Conservation (phyloP, 208 protist genomes). For the Tritrichomonas foetus region DNA sequence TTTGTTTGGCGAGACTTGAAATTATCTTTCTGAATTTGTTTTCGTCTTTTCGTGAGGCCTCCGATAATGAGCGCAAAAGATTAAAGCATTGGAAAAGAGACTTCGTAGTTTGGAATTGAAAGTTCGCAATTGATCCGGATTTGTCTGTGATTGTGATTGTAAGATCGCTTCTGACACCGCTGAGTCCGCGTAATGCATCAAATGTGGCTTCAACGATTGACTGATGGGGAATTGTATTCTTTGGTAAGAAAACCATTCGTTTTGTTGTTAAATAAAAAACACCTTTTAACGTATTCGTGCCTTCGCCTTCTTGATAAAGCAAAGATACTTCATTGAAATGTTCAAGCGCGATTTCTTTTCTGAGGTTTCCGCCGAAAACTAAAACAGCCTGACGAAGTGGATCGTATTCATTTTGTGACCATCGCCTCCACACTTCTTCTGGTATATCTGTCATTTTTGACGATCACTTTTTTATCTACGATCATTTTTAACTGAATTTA, state of each 20-base stretch:
- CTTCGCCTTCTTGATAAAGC: not conserved
- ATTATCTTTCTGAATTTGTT: not conserved
- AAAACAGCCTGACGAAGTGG: not conserved
- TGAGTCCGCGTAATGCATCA: not conserved
- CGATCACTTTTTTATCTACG: not conserved
- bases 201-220: not conserved
- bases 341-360: not conserved
- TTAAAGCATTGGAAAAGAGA: conserved; percentile 26
- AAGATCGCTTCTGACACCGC: not conserved
- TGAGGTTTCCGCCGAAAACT: not conserved
- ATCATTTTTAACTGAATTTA: too few species aligned
- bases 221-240: conserved; percentile 7
- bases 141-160: not conserved
- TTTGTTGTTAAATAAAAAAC: conserved; percentile 27
- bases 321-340: not conserved
- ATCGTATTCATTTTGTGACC: not conserved
- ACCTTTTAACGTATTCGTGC: not conserved
- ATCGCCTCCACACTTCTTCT: not conserved
- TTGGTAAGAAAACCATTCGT: not conserved
- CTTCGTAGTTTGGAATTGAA: not conserved
- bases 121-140: not conserved
- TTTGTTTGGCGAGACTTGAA: not conserved
- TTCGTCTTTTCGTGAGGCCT: not conserved
- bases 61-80: not conserved
- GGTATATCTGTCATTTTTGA: not conserved